Evolutionary conservation across 2,329 filamentous ascomycete species (phyloP), one percentile per base, ranked within the genome.

Genomic region (Chrysoporthe deuterocubensis): DNA sequence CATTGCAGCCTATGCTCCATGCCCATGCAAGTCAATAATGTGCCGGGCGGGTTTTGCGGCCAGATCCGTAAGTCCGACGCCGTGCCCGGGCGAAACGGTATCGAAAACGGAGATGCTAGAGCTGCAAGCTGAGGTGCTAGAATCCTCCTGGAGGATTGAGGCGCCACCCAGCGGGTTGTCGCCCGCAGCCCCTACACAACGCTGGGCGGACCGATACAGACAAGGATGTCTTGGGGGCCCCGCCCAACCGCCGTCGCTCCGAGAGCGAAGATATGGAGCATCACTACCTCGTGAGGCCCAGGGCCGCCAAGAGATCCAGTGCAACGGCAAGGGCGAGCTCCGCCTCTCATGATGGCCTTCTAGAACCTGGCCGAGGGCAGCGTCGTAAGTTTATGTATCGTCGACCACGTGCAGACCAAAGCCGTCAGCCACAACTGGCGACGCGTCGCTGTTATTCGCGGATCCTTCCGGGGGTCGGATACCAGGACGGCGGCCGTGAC

Each of bases 31-130:
- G 9, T 40, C 5, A 40, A 40, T 9, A 40, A 40, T 40, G 37
- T 9, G 37, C 8, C 16, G 54, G 54, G 34, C 54, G 54, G 54
- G 34, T 37, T 57, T n/a, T 18, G 40, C 54, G 32, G 54, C 16
- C 18, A 57, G 34, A n/a, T 57, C 54, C 54, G 34, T 57, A 57
- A 57, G 14, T 57, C 34, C 54, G 54, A 57, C 34, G 11, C 54
- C 54, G 54, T 21, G 14, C 32, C 54, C 54, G 34, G 5, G 16
- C 40, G 32, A 57, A 57, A 57, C 54, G 54, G 54, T n/a, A 7
- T 2, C 54, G 6, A 40, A 57, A 57, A 57, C 54, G 54, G 54
- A 46, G 44, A 16, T n/a, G 11, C 14, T n/a, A 14, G 14, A 18
- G 14, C 44, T 16, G 44, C 4, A 46, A 46, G 18, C 18, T 14